Percentiles rank a stretch among this genome's conserved stretches.
Conservation (phyloP, 2,329 filamentous ascomycete genomes). For the Lasiodiplodia theobromae region DNA sequence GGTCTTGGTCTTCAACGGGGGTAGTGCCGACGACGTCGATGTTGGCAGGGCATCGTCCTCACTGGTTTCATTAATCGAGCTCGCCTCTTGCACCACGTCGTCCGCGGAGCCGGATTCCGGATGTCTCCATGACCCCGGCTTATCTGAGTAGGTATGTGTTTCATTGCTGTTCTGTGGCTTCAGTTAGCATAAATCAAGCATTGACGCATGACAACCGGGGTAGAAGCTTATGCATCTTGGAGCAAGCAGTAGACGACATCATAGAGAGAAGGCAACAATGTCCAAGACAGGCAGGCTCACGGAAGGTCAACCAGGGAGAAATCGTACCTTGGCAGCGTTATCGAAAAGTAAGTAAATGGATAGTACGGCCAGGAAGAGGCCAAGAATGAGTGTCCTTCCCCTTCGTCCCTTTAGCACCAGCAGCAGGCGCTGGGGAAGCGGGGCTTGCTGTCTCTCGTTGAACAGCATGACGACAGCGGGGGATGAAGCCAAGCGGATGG, state of each 20-base stretch:
- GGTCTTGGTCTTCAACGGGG: conserved; percentile 36
- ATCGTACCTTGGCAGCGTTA: conserved; percentile 7
- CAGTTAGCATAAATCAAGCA: neutral
- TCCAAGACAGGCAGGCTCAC: too few relatives aligned
- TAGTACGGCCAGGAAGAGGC: conserved; percentile 4
- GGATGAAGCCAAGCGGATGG: neutral
- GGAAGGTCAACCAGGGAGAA: too few relatives aligned
- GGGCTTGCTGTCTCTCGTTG: conserved; percentile 14
- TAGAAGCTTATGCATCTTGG: neutral
- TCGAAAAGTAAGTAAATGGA: conserved; percentile 24
- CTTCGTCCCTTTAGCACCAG: conserved; percentile 16
- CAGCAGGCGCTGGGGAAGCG: conserved; percentile 12
- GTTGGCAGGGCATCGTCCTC: neutral
- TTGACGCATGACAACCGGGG: neutral
- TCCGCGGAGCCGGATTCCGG: neutral
- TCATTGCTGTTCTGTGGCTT: neutral
- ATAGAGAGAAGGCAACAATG: neutral
- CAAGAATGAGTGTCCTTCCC: conserved; percentile 11
- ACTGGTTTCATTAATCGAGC: neutral
- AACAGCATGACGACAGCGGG: conserved; percentile 12
- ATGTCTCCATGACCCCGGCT: conserved; percentile 12
- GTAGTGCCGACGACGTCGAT: neutral
- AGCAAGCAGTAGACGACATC: neutral
- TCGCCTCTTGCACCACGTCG: conserved; percentile 3
- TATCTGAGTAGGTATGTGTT: conserved; percentile 1